phyloP scores from a whole-genome alignment of 306 rosid species.

The Erythrophleum fordii region DNA sequence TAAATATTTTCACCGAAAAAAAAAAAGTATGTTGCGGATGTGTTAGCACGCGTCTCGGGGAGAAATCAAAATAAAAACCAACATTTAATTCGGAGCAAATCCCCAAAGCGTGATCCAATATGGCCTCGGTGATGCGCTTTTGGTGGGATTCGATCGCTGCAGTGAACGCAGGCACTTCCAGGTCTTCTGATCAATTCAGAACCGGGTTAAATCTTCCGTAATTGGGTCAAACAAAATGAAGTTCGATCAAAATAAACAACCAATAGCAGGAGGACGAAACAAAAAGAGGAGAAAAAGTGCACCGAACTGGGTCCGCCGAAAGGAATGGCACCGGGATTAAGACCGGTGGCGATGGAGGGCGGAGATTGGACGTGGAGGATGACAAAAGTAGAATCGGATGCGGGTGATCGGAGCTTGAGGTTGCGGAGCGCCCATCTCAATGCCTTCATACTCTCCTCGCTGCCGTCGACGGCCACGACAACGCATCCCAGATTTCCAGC shows the following conservation, averaged over 20 bases:
- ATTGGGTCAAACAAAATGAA: background rate
- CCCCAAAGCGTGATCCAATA: slow-evolving; percentile 64
- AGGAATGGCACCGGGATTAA: slow-evolving; percentile 78
- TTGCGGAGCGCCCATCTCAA: slow-evolving; percentile 81
- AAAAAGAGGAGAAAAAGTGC: background rate
- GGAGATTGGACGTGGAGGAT: slow-evolving; percentile 83
- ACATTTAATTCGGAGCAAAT: slow-evolving; percentile 69
- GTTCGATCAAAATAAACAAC: background rate
- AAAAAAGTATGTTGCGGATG: background rate
- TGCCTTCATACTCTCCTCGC: slow-evolving; percentile 85
- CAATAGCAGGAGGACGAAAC: background rate
- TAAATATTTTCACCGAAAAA: background rate
- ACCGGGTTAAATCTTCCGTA: background rate
- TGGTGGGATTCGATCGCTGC: slow-evolving; percentile 95
- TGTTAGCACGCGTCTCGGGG: background rate
- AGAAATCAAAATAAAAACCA: slow-evolving; percentile 14
- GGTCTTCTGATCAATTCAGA: slow-evolving; percentile 45
- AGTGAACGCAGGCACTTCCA: slow-evolving; percentile 89
- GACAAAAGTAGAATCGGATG: slow-evolving; percentile 52
- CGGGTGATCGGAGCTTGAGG: slow-evolving; percentile 71
- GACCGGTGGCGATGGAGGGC: slow-evolving; percentile 75
- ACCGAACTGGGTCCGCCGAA: slow-evolving; percentile 89
- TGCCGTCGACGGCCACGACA: slow-evolving; percentile 79
- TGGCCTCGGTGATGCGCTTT: slow-evolving; percentile 75
- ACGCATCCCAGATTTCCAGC: slow-evolving; percentile 64